A percentile compares a stretch with the other conserved stretches of the same genome.
Evolutionary conservation across 805 yeast genomes (phyloP).

Genomic region (Nakazawaea anatomiae): DNA sequence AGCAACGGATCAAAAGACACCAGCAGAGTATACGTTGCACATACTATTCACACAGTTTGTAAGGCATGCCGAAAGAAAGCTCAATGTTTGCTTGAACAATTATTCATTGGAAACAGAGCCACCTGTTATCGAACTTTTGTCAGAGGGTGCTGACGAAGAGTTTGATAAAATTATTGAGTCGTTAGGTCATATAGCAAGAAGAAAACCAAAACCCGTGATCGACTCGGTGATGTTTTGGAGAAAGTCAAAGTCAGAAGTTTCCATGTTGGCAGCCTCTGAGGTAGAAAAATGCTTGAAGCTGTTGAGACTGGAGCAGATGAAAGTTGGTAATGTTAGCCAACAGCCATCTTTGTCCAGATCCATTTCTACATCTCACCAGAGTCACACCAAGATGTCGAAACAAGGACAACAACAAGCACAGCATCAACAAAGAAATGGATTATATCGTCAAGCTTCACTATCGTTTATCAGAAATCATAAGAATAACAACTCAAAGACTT

Average conservation of each 20-base stretch:
- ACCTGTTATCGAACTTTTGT: slow-evolving; percentile 68
- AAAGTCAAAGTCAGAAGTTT: slow-evolving; percentile 84
- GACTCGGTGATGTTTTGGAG: slow-evolving; percentile 99
- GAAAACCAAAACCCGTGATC: slow-evolving; percentile 90
- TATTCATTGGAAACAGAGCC: slow-evolving; percentile 69
- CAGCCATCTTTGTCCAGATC: background rate
- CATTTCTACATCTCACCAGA: background rate
- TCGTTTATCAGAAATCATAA: slow-evolving; percentile 26
- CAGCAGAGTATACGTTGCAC: slow-evolving; percentile 89
- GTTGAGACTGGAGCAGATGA: slow-evolving; percentile 16
- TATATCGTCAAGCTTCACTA: slow-evolving; percentile 7
- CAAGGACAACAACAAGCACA: background rate
- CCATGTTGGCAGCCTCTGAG: slow-evolving; percentile 54
- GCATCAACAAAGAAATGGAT: background rate
- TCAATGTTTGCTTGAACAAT: slow-evolving; percentile 62
- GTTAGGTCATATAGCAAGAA: slow-evolving; percentile 83
- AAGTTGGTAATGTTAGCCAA: background rate
- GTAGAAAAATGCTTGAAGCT: slow-evolving; percentile 32
- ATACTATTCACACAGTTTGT: slow-evolving; percentile 94
- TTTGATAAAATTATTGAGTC: slow-evolving; percentile 85
- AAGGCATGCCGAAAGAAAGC: slow-evolving; percentile 84
- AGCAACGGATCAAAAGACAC: slow-evolving; percentile 37
- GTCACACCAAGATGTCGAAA: background rate
- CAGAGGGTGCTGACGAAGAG: slow-evolving; percentile 79
- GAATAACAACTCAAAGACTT: slow-evolving; percentile 44